Evolutionary conservation across 768 basidiomycete species (phyloP).

Genomic region (Lactarius evosmus): DNA sequence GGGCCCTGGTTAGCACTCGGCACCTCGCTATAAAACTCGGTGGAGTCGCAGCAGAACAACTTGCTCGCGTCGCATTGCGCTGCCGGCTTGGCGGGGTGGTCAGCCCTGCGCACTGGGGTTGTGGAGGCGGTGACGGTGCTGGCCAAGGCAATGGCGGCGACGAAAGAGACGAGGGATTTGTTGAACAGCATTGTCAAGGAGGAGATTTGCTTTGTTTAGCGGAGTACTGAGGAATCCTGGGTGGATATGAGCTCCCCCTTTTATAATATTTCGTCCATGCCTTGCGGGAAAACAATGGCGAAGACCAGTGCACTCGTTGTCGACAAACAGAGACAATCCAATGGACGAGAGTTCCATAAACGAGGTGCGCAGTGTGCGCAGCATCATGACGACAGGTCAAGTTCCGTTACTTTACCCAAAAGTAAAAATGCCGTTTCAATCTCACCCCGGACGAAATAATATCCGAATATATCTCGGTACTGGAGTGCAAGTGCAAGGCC

Average conservation of each 20-base stretch:
- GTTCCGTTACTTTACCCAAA: no score
- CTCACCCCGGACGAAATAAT: no score
- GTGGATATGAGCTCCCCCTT: neutral
- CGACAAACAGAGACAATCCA: neutral
- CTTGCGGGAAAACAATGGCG: neutral
- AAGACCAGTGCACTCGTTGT: neutral
- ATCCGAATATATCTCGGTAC: no score
- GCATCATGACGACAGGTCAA: no score
- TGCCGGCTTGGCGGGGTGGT: neutral
- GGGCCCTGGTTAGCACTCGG: no score
- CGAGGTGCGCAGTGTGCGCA: neutral
- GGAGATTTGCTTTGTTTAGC: constrained; percentile 3
- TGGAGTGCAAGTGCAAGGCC: no score
- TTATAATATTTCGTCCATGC: neutral
- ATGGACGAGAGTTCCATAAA: neutral
- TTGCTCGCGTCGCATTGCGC: no score
- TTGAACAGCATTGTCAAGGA: constrained; percentile 7
- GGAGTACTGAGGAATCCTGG: neutral
- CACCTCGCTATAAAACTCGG: no score
- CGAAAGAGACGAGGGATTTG: constrained; percentile 1
- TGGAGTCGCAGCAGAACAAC: no score
- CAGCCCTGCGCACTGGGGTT: neutral
- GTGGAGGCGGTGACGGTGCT: neutral
- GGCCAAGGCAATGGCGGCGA: neutral
- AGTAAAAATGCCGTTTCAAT: no score